Percentiles rank a stretch among this genome's conserved stretches.
phyloP scores from a whole-genome alignment of 306 rosid genomes.

The Sindora glabra region DNA sequence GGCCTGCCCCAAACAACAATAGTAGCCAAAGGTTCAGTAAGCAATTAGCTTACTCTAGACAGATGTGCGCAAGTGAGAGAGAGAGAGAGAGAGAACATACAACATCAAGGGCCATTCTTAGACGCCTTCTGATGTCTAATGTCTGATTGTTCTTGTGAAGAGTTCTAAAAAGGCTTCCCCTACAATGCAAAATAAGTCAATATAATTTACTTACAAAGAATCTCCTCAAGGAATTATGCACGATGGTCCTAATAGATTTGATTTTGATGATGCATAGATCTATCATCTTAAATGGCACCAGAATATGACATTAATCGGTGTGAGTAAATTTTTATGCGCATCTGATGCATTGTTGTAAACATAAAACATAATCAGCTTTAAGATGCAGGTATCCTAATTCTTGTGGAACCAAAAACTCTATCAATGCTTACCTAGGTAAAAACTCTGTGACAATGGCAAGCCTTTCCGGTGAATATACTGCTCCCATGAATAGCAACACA shows the following conservation, averaged over 20 bases:
- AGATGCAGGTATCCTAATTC: conserved; percentile 9
- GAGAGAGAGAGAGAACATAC: conserved; percentile 37
- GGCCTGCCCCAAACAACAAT: conserved; percentile 37
- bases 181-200: conserved; percentile 24
- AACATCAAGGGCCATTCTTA: conserved; percentile 76
- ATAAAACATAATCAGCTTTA: conserved; percentile 5
- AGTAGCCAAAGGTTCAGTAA: conserved; percentile 4
- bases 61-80: background rate
- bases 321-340: background rate
- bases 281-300: background rate
- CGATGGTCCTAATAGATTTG: background rate
- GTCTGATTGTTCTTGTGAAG: conserved; percentile 59
- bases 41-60: background rate
- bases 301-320: background rate
- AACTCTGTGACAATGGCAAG: conserved; percentile 73
- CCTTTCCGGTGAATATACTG: conserved; percentile 53
- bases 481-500: conserved; percentile 80
- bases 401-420: too few relatives aligned
- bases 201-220: background rate
- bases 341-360: too few relatives aligned
- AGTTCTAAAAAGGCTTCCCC: conserved; percentile 76
- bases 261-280: background rate
- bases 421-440: conserved; percentile 72
- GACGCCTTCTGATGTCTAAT: conserved; percentile 52
- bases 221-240: background rate